These are phyloP conservation scores for Tulasnella sp. DNA, from an alignment of 768 basidiomycete genomes.

Conservation along the genomic window DNA sequence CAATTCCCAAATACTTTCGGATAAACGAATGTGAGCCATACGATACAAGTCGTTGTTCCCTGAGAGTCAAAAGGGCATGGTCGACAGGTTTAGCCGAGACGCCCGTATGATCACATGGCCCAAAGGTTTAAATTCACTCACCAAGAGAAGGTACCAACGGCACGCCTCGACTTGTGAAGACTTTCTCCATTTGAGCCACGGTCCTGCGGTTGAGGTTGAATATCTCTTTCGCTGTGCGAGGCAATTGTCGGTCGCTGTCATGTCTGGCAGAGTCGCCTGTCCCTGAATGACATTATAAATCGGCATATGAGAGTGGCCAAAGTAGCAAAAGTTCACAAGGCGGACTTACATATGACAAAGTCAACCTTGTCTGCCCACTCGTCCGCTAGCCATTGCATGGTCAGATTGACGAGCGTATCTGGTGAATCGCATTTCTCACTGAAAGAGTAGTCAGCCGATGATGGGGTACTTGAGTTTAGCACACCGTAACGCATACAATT, in stretches of 20 bases:
- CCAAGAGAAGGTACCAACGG: conserved; percentile 75
- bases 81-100: too few relatives aligned
- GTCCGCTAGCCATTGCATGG: conserved; percentile 66
- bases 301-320: too few relatives aligned
- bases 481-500: conserved; percentile 38
- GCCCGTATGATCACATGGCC: too few relatives aligned
- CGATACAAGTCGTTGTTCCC: conserved; percentile 92
- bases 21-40: too few relatives aligned
- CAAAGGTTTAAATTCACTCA: too few relatives aligned
- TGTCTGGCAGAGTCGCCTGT: conserved; percentile 31
- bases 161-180: conserved; percentile 60
- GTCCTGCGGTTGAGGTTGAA: conserved; percentile 57
- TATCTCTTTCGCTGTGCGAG: conserved; percentile 72
- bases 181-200: conserved; percentile 54
- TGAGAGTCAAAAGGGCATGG: conserved; percentile 23
- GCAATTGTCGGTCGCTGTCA: conserved; percentile 72
- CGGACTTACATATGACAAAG: conserved; percentile 71
- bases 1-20: too few relatives aligned
- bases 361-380: conserved; percentile 79
- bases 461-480: neutral
- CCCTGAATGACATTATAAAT: too few relatives aligned
- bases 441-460: neutral
- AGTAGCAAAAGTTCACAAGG: too few relatives aligned
- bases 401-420: conserved; percentile 62
- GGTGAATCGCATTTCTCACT: conserved; percentile 73